These are phyloP conservation scores for Verticillium alfalfae DNA, from an alignment of 2,329 filamentous ascomycete genomes.

Conservation along the genomic window DNA sequence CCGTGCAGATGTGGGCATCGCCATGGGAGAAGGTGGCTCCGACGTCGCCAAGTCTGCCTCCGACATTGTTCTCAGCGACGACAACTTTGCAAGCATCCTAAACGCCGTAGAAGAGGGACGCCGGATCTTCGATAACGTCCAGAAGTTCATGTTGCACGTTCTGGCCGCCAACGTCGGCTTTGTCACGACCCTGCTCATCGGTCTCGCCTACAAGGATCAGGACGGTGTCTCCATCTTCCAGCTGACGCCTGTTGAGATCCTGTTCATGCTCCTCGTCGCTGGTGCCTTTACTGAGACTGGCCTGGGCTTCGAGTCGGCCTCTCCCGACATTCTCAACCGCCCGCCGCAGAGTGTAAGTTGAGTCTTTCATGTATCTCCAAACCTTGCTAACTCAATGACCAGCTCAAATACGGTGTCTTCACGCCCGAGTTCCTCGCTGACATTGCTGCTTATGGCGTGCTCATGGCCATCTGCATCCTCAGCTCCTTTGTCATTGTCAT, in stretches of 20 bases:
- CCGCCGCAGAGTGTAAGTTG: conserved; percentile 53
- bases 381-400: not conserved
- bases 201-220: conserved; percentile 62
- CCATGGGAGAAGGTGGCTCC: conserved; percentile 61
- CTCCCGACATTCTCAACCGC: conserved; percentile 59
- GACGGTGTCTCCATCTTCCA: conserved; percentile 63
- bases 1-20: conserved; percentile 63
- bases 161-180: conserved; percentile 64
- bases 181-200: conserved; percentile 60
- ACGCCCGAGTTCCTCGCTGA: conserved; percentile 59
- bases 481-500: conserved; percentile 52
- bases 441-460: conserved; percentile 57
- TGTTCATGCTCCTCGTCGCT: conserved; percentile 72
- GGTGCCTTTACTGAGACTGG: conserved; percentile 68
- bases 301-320: conserved; percentile 63
- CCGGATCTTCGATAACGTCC: conserved; percentile 65
- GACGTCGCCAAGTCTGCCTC: conserved; percentile 66
- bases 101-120: conserved; percentile 57
- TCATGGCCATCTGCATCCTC: conserved; percentile 56
- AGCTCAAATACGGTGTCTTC: conserved; percentile 51
- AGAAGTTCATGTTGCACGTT: conserved; percentile 64
- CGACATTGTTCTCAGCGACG: conserved; percentile 62
- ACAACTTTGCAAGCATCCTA: conserved; percentile 51
- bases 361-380: not conserved
- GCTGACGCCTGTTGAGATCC: conserved; percentile 63